Base-by-base conservation (phyloP, 1,139 yeast genomes). In the Yamadazyma diddensiae region DNA sequence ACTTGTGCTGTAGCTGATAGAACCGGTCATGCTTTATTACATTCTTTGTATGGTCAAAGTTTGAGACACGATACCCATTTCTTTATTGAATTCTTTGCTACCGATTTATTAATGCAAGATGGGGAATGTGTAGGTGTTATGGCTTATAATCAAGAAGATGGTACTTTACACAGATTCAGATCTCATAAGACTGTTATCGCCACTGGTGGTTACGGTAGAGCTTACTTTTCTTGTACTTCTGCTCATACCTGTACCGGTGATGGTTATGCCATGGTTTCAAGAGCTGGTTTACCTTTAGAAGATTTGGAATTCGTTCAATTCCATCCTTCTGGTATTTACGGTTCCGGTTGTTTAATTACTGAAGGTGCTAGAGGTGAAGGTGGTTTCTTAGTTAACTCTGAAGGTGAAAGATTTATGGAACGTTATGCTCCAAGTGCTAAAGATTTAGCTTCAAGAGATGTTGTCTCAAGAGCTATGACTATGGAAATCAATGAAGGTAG, bases 301-400 rank as follows among this genome's bases (percentile, higher is more conserved):
- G 98, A 92, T 70, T 73, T 90, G 69, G 98, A 92, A 70, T 92
- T 92, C 57, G 92, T 92, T 42, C 98, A 92, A 70, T 92, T 92
- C 90, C 98, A 92, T 67, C 98, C 98, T 42, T 88, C 97, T 24
- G 98, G 98, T 77, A 92, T 92, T 62, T 92, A 92, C 65, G 98
- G 98, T 40, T 88, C 97, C 30, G 98, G 98, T 45, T 92, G 97
- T 73, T 73, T 92, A 70, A 92, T 92, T 60, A 92, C 98, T 41
- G 98, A 92, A 69, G 98, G 98, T 69, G 95, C 97, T 47, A 85
- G 98, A 74, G 98, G 98, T 77, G 98, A 92, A 73, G 98, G 98
- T 78, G 98, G 98, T 46, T 90, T 79, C 78, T 73, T 92, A 59
- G 76, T 92, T 47, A 92, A 92, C 76, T 79, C 90, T 50, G 95